These are phyloP conservation scores for Camillea tinctor DNA, from an alignment of 2,329 filamentous ascomycete genomes.

Conservation along the genomic window DNA sequence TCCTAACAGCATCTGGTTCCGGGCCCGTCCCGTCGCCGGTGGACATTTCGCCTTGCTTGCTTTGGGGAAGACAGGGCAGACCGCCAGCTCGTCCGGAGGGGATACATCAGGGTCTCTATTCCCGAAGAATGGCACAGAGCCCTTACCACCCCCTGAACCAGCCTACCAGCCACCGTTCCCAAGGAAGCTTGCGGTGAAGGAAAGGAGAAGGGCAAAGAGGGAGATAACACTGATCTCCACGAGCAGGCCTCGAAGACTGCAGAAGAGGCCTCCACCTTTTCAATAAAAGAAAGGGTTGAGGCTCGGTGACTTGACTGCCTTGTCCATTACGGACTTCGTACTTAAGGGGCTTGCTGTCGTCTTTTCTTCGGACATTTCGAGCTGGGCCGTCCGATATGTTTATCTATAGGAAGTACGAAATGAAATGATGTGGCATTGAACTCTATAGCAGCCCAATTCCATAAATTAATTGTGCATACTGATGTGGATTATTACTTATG, in stretches of 20 bases:
- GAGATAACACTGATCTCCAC: not conserved
- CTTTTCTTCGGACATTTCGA: not conserved
- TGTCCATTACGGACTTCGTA: no score
- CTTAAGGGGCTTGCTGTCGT: not conserved
- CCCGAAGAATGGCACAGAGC: constrained; percentile 18
- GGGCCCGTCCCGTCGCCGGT: constrained; percentile 69
- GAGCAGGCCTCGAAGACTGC: not conserved
- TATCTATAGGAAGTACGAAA: no score
- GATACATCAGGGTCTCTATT: constrained; percentile 25
- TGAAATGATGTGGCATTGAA: no score
- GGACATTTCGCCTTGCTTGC: constrained; percentile 70
- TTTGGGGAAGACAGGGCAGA: constrained; percentile 36
- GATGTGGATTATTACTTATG: no score
- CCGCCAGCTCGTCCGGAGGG: constrained; percentile 12
- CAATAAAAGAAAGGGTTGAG: not conserved
- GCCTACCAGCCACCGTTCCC: constrained; percentile 2
- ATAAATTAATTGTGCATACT: no score
- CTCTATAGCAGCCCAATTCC: no score
- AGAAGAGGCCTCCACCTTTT: not conserved
- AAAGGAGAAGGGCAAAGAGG: not conserved
- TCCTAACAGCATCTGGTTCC: constrained; percentile 59
- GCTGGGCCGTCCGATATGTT: no score
- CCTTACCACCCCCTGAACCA: constrained; percentile 11
- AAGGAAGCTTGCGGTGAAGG: not conserved
- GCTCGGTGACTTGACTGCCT: no score